Percentiles rank a stretch among this genome's conserved stretches.
These are phyloP conservation scores for Fusarium buharicum DNA, from an alignment of 2,329 filamentous ascomycete species.

Conservation along the genomic window DNA sequence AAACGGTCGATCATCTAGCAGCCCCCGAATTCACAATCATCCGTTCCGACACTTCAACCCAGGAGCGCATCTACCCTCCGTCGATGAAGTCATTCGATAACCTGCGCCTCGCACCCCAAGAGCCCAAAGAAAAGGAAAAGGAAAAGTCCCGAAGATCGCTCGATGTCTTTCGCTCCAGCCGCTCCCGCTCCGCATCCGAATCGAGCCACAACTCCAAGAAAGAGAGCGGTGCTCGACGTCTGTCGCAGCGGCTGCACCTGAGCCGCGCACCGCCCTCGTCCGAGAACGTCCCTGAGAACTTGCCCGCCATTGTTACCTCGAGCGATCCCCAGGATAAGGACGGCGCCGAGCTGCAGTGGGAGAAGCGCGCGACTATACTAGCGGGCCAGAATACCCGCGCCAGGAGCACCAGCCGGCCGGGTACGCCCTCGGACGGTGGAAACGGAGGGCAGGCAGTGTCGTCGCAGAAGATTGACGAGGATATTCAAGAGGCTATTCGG, in stretches of 20 bases:
- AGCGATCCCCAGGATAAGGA: slow-evolving; percentile 58
- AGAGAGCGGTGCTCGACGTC: slow-evolving; percentile 54
- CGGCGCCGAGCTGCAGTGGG: slow-evolving; percentile 79
- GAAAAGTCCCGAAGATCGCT: slow-evolving; percentile 55
- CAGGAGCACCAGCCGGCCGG: slow-evolving; percentile 53
- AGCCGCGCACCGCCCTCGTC: slow-evolving; percentile 69
- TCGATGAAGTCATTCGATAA: slow-evolving; percentile 45
- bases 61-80: slow-evolving; percentile 82
- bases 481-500: slow-evolving; percentile 95
- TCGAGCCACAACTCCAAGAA: slow-evolving; percentile 51
- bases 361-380: slow-evolving; percentile 90
- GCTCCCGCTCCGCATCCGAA: slow-evolving; percentile 61
- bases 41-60: slow-evolving; percentile 81
- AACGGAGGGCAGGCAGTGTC: slow-evolving; percentile 51
- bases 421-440: slow-evolving; percentile 48
- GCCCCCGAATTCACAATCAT: slow-evolving; percentile 82
- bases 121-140: slow-evolving; percentile 47
- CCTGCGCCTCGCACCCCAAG: slow-evolving; percentile 48
- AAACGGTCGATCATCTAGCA: slow-evolving; percentile 51
- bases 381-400: slow-evolving; percentile 70
- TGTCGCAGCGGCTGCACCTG: slow-evolving; percentile 79
- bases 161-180: slow-evolving; percentile 57
- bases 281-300: slow-evolving; percentile 78
- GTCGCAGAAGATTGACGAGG: slow-evolving; percentile 67
- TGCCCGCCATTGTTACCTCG: slow-evolving; percentile 75